A percentile compares a stretch with the other conserved stretches of the same genome.
Conservation (phyloP, 768 basidiomycete genomes). For the Sistotremastrum niveocremeum region DNA sequence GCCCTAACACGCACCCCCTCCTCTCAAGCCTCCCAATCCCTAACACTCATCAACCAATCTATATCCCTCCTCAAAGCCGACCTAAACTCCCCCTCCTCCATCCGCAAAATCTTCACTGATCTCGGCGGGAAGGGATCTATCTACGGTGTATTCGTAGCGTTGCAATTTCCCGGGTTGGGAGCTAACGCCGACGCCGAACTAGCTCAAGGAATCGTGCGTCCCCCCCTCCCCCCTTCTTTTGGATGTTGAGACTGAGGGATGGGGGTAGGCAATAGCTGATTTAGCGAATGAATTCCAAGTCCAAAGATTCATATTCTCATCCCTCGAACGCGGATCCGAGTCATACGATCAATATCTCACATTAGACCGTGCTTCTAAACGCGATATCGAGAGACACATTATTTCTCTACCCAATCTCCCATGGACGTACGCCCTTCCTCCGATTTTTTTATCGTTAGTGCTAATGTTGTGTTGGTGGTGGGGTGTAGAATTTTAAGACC, state of each 20-base stretch:
- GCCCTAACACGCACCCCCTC: conserved; percentile 23
- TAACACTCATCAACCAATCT: conserved; percentile 5
- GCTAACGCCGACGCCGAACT: conserved; percentile 25
- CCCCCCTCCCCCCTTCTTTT: not conserved
- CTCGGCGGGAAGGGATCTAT: conserved; percentile 16
- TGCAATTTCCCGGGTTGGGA: conserved; percentile 28
- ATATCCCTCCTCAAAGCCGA: conserved; percentile 25
- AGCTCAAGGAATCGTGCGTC: conserved; percentile 25
- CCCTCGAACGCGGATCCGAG: conserved; percentile 25
- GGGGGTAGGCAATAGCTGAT: conserved; percentile 20
- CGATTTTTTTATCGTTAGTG: not conserved
- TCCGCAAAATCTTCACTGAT: conserved; percentile 23
- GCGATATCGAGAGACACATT: conserved; percentile 24
- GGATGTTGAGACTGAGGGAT: not conserved
- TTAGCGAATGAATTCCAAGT: conserved; percentile 24
- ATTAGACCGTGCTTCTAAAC: conserved; percentile 21
- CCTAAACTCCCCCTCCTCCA: conserved; percentile 16
- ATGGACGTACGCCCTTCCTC: conserved; percentile 23
- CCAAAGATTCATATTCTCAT: conserved; percentile 23
- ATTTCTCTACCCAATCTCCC: conserved; percentile 17
- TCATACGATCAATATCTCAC: conserved; percentile 17
- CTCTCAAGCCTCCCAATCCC: conserved; percentile 15
- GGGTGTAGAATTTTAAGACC: not conserved
- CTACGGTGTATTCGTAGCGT: conserved; percentile 27
- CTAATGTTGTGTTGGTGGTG: not conserved